phyloP scores from a whole-genome alignment of 202 grass and related monocot species.

The Bolboschoenoplectus hybrid region DNA sequence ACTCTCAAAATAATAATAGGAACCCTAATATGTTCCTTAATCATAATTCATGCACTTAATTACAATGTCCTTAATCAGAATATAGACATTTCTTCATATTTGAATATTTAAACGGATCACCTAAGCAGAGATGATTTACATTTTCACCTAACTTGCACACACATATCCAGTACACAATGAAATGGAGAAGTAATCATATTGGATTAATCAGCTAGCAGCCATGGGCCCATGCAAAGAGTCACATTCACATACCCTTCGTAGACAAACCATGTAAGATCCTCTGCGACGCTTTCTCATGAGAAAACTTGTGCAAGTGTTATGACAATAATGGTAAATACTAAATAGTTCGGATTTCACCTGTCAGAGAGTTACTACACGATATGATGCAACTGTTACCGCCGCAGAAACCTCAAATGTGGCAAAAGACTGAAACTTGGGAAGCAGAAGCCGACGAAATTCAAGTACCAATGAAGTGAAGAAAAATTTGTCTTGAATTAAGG shows the following conservation, averaged over 20 bases:
- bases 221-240: constrained; percentile 1
- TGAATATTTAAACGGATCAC: not conserved
- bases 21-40: no score
- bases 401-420: not conserved
- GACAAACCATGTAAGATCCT: not conserved
- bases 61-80: not conserved
- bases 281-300: not conserved
- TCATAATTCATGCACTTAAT: not conserved
- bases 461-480: constrained; percentile 27
- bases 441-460: constrained; percentile 32
- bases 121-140: not conserved
- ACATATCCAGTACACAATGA: not conserved
- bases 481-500: not conserved
- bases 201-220: not conserved
- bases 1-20: no score
- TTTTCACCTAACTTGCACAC: not conserved
- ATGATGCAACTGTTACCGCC: not conserved
- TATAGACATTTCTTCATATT: not conserved
- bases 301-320: not conserved
- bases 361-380: not conserved
- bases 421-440: not conserved
- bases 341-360: not conserved
- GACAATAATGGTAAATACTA: not conserved
- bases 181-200: not conserved
- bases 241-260: not conserved